These are phyloP conservation scores for Naganishia randhawae DNA, from an alignment of 768 basidiomycete genomes.

Conservation along the genomic window DNA sequence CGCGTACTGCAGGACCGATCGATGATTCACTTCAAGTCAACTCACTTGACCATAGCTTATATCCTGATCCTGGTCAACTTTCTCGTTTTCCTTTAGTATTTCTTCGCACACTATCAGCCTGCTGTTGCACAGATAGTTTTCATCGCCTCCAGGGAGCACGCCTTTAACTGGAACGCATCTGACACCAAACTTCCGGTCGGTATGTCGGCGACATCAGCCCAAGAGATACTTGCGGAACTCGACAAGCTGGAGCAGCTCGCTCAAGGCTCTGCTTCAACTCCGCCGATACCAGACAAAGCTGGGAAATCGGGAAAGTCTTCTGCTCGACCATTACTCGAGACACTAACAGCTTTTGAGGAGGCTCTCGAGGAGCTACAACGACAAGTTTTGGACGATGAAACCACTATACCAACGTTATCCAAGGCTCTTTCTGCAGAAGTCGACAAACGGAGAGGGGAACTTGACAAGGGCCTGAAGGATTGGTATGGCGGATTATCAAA, in stretches of 20 bases:
- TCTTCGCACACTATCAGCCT: too few relatives aligned
- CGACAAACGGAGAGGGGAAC: slow-evolving; percentile 57
- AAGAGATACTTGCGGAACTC: slow-evolving; percentile 12
- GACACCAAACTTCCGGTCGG: neutral
- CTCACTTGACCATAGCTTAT: neutral
- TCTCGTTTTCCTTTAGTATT: too few relatives aligned
- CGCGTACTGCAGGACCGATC: neutral
- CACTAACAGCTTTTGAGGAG: slow-evolving; percentile 40
- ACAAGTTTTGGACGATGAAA: slow-evolving; percentile 37
- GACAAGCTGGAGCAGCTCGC: slow-evolving; percentile 10
- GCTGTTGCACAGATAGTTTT: neutral
- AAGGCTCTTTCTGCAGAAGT: slow-evolving; percentile 57
- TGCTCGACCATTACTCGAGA: slow-evolving; percentile 20
- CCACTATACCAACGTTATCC: neutral
- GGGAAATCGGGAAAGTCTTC: neutral
- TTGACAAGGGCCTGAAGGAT: slow-evolving; percentile 77
- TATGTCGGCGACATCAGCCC: slow-evolving; percentile 18
- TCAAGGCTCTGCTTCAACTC: neutral
- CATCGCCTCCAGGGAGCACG: neutral
- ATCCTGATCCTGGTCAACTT: neutral
- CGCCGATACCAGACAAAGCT: neutral
- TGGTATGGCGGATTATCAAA: slow-evolving; percentile 71
- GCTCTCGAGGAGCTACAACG: slow-evolving; percentile 37
- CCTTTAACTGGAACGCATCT: neutral
- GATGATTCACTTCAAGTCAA: neutral